Conservation (phyloP, 371 early-diverging fungal species). For the Dichotomocladium elegans region DNA sequence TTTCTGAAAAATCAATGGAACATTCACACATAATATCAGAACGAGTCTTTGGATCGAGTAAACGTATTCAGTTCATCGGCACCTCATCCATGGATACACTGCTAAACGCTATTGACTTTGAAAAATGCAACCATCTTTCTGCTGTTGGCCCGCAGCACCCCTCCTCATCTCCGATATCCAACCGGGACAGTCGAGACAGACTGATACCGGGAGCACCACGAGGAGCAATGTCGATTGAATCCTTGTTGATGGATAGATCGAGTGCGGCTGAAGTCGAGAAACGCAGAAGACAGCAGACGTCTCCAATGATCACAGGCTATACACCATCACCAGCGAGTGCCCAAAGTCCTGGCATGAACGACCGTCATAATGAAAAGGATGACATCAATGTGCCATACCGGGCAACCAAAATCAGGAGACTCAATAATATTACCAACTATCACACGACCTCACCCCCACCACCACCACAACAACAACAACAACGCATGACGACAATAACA, state of each 20-base stretch:
- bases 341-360: no score
- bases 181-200: background rate
- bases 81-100: constrained; percentile 43
- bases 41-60: constrained; percentile 22
- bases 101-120: constrained; percentile 35
- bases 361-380: constrained; percentile 1
- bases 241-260: constrained; percentile 21
- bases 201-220: background rate
- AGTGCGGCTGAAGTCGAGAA: background rate
- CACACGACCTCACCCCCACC: constrained; percentile 1
- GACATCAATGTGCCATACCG: background rate
- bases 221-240: constrained; percentile 40
- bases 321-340: no score
- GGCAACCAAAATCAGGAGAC: background rate
- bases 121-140: constrained; percentile 26
- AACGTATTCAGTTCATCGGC: constrained; percentile 18
- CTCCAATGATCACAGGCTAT: no score
- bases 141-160: constrained; percentile 5
- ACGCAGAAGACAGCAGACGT: constrained; percentile 8
- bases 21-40: constrained; percentile 22
- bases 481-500: constrained; percentile 42
- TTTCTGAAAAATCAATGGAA: constrained; percentile 6
- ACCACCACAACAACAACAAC: background rate
- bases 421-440: background rate
- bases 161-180: background rate